Evolutionary conservation across 345 rosid species (phyloP), one percentile per base, ranked within the genome.

Genomic region (Dovyalis caffra): DNA sequence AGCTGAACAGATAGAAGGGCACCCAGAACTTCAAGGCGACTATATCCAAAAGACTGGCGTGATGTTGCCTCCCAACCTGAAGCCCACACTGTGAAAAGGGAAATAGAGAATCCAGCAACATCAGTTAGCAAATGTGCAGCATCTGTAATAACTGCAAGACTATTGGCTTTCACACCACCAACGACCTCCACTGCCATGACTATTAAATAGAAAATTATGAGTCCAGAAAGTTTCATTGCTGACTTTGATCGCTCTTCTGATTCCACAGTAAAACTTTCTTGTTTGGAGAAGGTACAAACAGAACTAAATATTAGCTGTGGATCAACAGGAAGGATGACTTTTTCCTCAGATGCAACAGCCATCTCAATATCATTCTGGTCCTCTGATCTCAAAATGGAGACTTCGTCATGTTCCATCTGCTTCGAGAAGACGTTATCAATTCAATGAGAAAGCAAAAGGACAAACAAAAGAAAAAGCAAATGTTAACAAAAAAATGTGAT

Each of bases 81-180:
- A n/a, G 90, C 92, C 86, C 92, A 85, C 51, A 91, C 85, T 0
- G 94, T 80, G 21, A 92, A 81, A 64, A 94, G 88, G 35, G 98
- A 87, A 56, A 94, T 84, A 32, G 81, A 83, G 35, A 90, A 82
- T 69, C 97, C 97, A 15, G 86, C 89, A 21, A 90, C 82, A 80
- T 94, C 98, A 0, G 89, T 82, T 8, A 90, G 78, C 88, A 92
- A 76, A 85, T 90, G 98, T 0, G 91, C 96, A 68, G 98, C 97
- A 79, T 94, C 97, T 0, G 97, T 84, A 60, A 94, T 82, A 7
- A 89, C 87, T 31, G 97, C 97, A 28, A 94, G 90, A 51, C 96
- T 94, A 82, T 92, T 86, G 28, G 98, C 93, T 78, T 88, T 88
- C 14, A 86, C 33, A 8, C 96, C 97, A 28, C 98, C 98, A 8